phyloP scores from a whole-genome alignment of 2,329 filamentous ascomycete species.

The Trichoderma cornu-damae region DNA sequence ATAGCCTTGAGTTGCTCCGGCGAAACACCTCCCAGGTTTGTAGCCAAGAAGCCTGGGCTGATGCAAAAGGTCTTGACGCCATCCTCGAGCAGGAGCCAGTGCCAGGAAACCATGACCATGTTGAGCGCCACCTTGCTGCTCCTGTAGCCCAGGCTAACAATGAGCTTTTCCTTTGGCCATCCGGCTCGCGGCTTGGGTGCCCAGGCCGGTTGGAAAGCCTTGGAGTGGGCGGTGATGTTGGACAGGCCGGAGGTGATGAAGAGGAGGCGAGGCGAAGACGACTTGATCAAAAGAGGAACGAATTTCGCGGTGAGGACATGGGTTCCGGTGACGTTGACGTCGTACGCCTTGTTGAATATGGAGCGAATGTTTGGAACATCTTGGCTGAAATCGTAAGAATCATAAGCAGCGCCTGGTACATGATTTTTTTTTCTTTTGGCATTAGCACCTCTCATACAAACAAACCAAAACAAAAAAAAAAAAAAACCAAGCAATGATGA shows the following conservation, averaged over 20 bases:
- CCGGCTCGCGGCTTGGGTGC: constrained; percentile 32
- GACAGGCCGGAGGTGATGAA: constrained; percentile 46
- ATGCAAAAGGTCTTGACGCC: constrained; percentile 47
- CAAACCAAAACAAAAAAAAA: not conserved
- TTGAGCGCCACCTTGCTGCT: constrained; percentile 28
- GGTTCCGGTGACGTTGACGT: constrained; percentile 47
- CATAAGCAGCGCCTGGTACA: constrained; percentile 43
- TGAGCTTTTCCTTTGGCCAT: constrained; percentile 49
- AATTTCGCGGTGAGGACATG: constrained; percentile 38
- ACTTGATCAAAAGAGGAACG: constrained; percentile 41
- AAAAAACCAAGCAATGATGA: too few species aligned
- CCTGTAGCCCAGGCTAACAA: constrained; percentile 22
- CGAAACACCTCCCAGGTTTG: constrained; percentile 37
- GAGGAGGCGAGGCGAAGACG: constrained; percentile 41
- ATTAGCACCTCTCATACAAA: not conserved
- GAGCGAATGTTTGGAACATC: constrained; percentile 33
- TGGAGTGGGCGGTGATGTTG: constrained; percentile 32
- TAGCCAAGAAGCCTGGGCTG: constrained; percentile 47
- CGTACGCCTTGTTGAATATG: constrained; percentile 42
- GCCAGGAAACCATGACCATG: constrained; percentile 40
- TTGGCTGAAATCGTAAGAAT: constrained; percentile 28
- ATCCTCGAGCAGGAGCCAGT: constrained; percentile 40
- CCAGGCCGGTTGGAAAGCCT: constrained; percentile 24
- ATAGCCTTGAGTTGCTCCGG: constrained; percentile 30
- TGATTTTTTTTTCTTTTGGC: not conserved